Conservation (phyloP, 306 rosid genomes). For the Rubus parviflorus region DNA sequence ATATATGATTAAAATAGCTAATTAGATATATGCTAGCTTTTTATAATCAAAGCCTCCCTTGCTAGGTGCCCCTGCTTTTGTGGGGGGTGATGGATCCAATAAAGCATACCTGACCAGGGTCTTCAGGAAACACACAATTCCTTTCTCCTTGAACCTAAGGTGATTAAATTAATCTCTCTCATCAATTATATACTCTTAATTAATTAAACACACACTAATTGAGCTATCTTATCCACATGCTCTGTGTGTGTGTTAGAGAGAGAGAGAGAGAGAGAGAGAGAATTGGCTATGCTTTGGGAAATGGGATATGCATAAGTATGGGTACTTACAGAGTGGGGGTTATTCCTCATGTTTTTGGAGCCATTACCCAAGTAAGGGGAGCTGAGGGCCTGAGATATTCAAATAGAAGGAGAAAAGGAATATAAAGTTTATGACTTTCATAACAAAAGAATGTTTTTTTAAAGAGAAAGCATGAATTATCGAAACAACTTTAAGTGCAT, state of each 20-base stretch:
- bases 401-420: conserved; percentile 17
- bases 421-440: conserved; percentile 38
- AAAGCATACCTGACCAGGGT: conserved; percentile 51
- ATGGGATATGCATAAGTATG: conserved; percentile 13
- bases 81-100: conserved; percentile 47
- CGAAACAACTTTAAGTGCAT: conserved; percentile 50
- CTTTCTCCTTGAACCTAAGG: conserved; percentile 31
- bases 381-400: conserved; percentile 68
- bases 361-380: conserved; percentile 69
- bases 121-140: conserved; percentile 39
- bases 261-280: conserved; percentile 13
- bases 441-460: conserved; percentile 36
- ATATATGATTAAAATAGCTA: conserved; percentile 10
- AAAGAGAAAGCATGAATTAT: conserved; percentile 31
- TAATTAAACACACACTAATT: background rate
- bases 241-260: background rate
- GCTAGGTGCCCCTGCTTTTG: conserved; percentile 26
- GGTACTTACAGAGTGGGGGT: conserved; percentile 50
- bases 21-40: conserved; percentile 27
- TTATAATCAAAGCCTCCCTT: conserved; percentile 15
- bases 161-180: conserved; percentile 19
- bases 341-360: conserved; percentile 57
- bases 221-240: background rate
- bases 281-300: conserved; percentile 33
- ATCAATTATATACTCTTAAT: conserved; percentile 15